Base-by-base conservation (phyloP, 2,329 filamentous ascomycete genomes). In the Ceratocystis destructans region DNA sequence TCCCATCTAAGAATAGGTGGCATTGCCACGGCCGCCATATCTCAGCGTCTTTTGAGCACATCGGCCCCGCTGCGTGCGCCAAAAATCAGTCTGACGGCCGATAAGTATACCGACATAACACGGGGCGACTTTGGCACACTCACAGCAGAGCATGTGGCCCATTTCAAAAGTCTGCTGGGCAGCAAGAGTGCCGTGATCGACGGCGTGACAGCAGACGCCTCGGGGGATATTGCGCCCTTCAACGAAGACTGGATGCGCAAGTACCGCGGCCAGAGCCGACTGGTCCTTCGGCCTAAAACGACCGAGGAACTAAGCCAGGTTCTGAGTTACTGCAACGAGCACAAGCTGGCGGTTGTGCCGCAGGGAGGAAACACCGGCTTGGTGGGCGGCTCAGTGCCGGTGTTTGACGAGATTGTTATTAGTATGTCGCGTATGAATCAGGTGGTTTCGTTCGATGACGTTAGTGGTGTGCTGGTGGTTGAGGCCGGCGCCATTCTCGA, bases 181-280 rank as follows among this genome's bases (percentile, higher is more conserved):
- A 82, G 83, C 62, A 84, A 87, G 45, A 89, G 88, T 45, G 91
- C 90, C 1, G 81, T 96, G 64, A 84, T 97, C 69, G 92, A 96
- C 74, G 90, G 90, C 63, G 82, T 96, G 65, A 89, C 85, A 2
- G 70, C 69, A 31, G 78, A 81, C 25, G 72, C 86, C 5, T 78
- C 81, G 1, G 88, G 89, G 71, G 94, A 97, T 73, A 82, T 97
- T 70, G 90, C 94, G 74, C 83, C 89, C 6, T 99, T 91, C 82
- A 99, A 99, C 77, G 85, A 87, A 74, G 94, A 99, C 78, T 99
- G 95, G 94, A 96, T 99, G 92, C 87, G 89, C 76, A 99, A 99
- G 78, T 99, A 96, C 79, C 87, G 89, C 69, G 95, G 94, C 37
- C 91, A 96, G 76, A 86, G 89, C 69, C 85, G 87, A 73, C 79